These are phyloP conservation scores for Dactylis glomerata DNA, from an alignment of 176 grass and related monocot species.

Conservation along the genomic window DNA sequence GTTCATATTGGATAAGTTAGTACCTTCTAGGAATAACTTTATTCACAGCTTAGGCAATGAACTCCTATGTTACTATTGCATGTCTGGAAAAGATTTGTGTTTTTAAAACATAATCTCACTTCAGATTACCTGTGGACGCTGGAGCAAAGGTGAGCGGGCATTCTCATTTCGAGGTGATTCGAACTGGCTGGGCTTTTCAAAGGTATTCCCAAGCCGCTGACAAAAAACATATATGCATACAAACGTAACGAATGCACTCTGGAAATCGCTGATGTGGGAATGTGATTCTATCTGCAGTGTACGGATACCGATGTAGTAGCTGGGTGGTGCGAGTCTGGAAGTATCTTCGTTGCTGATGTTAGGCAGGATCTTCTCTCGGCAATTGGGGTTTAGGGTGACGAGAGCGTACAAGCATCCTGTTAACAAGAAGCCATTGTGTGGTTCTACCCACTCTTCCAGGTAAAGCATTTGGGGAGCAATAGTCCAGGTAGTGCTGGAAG, in stretches of 20 bases:
- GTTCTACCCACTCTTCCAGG: not conserved
- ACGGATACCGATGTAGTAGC: constrained; percentile 61
- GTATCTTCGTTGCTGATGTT: constrained; percentile 76
- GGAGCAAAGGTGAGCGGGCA: constrained; percentile 55
- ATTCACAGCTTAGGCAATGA: not conserved
- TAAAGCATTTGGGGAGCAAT: not conserved
- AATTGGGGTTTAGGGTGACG: not conserved
- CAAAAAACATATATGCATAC: not conserved
- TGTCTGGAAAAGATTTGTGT: not conserved
- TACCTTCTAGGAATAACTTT: not conserved
- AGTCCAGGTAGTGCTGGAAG: not conserved
- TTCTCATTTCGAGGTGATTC: constrained; percentile 93
- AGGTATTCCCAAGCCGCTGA: constrained; percentile 33
- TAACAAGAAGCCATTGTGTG: not conserved
- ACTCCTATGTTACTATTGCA: not conserved
- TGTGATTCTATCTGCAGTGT: constrained; percentile 41
- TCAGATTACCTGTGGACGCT: constrained; percentile 78
- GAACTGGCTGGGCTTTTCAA: constrained; percentile 84
- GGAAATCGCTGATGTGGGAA: not conserved
- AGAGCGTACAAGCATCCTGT: not conserved
- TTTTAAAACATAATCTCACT: constrained; percentile 10
- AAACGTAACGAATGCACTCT: not conserved
- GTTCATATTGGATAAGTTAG: not conserved
- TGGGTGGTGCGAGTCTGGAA: constrained; percentile 83
- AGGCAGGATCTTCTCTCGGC: constrained; percentile 14